These are phyloP conservation scores for Cystobasidium tubakii DNA, from an alignment of 768 basidiomycete species.

Conservation along the genomic window DNA sequence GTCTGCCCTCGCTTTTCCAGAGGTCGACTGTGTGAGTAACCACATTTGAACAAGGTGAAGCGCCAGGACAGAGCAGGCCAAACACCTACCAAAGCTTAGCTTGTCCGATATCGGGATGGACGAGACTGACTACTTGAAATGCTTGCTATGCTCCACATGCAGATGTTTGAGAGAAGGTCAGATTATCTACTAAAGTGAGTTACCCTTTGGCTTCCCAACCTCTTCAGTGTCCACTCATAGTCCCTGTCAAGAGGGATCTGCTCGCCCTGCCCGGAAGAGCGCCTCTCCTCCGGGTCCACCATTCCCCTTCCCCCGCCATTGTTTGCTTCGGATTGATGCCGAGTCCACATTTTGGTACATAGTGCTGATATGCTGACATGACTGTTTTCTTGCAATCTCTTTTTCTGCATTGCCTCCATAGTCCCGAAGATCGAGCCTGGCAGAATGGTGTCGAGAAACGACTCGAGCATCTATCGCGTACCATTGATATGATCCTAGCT, in stretches of 20 bases:
- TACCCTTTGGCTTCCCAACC: no score
- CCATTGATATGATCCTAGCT: slow-evolving; percentile 31
- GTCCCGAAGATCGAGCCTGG: slow-evolving; percentile 34
- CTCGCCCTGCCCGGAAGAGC: neutral
- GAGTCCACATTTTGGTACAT: no score
- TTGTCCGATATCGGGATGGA: neutral
- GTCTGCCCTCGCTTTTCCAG: neutral
- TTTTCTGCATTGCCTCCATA: neutral
- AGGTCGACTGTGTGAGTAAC: slow-evolving; percentile 33
- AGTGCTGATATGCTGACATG: no score
- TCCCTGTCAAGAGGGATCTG: neutral
- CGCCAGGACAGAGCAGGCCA: no score
- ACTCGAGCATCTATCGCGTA: slow-evolving; percentile 25
- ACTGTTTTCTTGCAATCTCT: neutral
- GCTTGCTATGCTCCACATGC: neutral
- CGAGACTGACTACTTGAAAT: neutral
- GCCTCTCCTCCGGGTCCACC: neutral
- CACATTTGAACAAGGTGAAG: no score
- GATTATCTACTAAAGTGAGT: slow-evolving; percentile 34
- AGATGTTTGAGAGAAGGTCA: slow-evolving; percentile 32
- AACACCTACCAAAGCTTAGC: neutral
- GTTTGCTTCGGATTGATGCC: neutral
- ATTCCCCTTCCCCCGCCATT: neutral
- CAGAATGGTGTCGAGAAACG: slow-evolving; percentile 34
- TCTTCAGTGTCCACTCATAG: no score